Evolutionary conservation across 345 rosid species (phyloP), one percentile per base, ranked within the genome.

Genomic region (Dovyalis caffra): DNA sequence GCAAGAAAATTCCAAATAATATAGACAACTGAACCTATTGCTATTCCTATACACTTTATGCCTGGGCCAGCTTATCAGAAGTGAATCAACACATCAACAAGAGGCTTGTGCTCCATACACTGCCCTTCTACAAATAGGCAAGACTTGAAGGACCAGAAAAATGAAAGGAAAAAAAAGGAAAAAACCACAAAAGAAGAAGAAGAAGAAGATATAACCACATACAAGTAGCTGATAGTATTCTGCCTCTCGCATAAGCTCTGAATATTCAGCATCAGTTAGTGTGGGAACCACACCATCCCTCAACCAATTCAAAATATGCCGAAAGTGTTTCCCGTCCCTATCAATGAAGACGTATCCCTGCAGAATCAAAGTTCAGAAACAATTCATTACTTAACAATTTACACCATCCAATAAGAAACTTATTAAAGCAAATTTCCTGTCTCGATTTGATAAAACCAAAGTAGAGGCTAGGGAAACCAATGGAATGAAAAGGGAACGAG

Each of bases 241-340:
- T 58, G 93, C 97, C 85, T 95, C 97, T 18, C 91, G 87, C 67
- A 87, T 79, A 75, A 95, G 91, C 84, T 95, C 91, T 25, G 77
- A 84, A 81, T 88, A 88, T 69, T 82, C 84, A 74, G 82, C 56
- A 77, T 92, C 97, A 40, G 91, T 74, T 23, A 95, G 78, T 64
- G 66, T 73, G 9, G 99, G 94, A 71, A 88, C 82, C 77, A 84
- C 84, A 23, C 99, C 99, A 88, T 92, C 97, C 81, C 97, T 89
- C 87, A 95, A 82, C 97, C 99, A 91, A 78, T 95, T 95, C 45
- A 95, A 82, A 69, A 95, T 81, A 81, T 92, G 97, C 61, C 99
- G 87, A 66, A 95, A 95, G 79, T 89, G 89, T 71, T 86, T 87
- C 38, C 99, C 97, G 38, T 95, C 97, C 66, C 99, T 88, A 76